Evolutionary conservation across 345 rosid species (phyloP), one percentile per base, ranked within the genome.

Genomic region (Stellera chamaejasme): DNA sequence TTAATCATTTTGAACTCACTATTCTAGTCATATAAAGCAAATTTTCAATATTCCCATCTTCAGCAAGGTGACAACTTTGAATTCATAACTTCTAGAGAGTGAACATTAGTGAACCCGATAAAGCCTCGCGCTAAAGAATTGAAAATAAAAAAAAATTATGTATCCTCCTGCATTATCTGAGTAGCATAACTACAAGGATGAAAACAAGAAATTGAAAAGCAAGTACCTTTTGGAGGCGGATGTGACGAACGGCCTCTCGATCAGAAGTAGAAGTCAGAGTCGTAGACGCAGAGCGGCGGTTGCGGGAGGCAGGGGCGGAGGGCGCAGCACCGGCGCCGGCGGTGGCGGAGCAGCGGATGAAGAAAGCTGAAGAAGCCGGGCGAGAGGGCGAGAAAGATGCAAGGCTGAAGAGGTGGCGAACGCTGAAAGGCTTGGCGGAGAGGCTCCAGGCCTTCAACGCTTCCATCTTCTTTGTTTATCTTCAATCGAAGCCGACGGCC

Each of bases 191-290:
- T 8, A 7, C 19, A 14, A 10, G n/a, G 28, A 27, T 3, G n/a
- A 48, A 48, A 23, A 13, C 2, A 19, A 36, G 51, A 50, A 10
- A 3, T 7, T 12, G 27, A 56, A 56, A 48, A 14, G 19, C 12
- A 3, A 3, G 10, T 3, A 90, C 95, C 89, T 93, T 93, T 58
- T 87, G 81, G 7, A 86, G 69, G 48, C 99, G 90, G 73, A 92
- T 78, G 53, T 95, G 82, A 32, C 98, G 96, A 56, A 93, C 63
- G 42, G 97, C 84, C 6, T 92, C 97, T 19, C 91, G 81, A 84
- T 88, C 96, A n/a, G 99, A 88, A 52, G 97, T 82, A 44, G 90
- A 75, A 47, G 79, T 32, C 11, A 82, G 53, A 25, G 92, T 69
- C 1, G 82, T 64, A 0, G 84, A 60, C 27, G 39, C 39, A 3